Evolutionary conservation across 148 eudicot species (phyloP), one percentile per base, ranked within the genome.

Genomic region (Rhododendron ovatum): DNA sequence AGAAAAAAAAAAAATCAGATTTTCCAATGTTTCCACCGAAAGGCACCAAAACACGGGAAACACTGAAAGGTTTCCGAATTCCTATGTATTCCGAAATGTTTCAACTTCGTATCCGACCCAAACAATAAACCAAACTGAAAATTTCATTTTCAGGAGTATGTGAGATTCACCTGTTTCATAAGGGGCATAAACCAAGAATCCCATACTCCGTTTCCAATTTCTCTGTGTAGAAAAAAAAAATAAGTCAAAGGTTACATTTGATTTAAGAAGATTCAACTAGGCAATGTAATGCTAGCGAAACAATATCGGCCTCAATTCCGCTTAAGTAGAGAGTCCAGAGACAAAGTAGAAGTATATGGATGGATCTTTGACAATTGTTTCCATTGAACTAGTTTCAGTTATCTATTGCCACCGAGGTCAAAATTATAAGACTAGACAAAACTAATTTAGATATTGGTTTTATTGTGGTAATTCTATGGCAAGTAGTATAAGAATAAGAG

Each of bases 141-240:
- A 7, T 63, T 24, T 8, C 28, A 63, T 63, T 22, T 12, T 63
- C 12, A 30, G 59, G 30, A 53, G 82, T 35, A 26, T 39, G 35
- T 50, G 28, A 48, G 47, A 71, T n/a, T 73, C 59, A 93, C 95
- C 92, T 93, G 93, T 69, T 91, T 41, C 43, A n/a, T 9, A 75
- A 93, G 82, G 51, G 95, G 92, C 95, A 91, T 91, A 67, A 92
- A 89, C 93, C 93, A 91, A 37, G 95, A 91, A 88, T 90, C 93
- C 91, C 92, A 74, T 30, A 83, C 87, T 78, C 93, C 95, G 85
- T 93, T 61, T 83, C 93, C 94, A 83, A 93, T 91, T 91, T 91
- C 94, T 78, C 94, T 93, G 67, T 48, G 77, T 24, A 26, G 59
- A 33, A 37, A 6, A 63, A 63, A 81, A 63, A 81, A 39, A 6